Evolutionary conservation across 2,329 filamentous ascomycete species (phyloP), one percentile per base, ranked within the genome.

Genomic region (Juglanconis sp.): DNA sequence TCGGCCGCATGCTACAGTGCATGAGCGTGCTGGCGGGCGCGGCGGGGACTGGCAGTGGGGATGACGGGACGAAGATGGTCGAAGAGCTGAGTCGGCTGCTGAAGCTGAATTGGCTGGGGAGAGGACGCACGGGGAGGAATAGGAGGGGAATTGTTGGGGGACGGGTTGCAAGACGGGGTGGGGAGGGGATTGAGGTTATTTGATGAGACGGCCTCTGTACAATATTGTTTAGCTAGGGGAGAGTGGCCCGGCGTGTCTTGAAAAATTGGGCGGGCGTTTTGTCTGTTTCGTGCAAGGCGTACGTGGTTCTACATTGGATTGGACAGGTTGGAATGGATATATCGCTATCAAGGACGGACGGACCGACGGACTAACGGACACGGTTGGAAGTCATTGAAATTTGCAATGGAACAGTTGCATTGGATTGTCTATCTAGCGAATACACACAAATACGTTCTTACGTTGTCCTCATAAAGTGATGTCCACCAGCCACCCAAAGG

Each of bases 31-130:
- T 99, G 30, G 90, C 91, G 3, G 88, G 87, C 63, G 84, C 96
- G 11, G 88, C 79, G 30, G 71, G 69, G 50, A 66, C 65, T 47
- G 65, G 65, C 55, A 5, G 31, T 17, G 84, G 84, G 9, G 91
- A 96, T 65, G 86, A 89, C 42, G 82, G 85, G 1, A 91, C 94
- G 70, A 83, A 82, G 59, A 91, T 89, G 74, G 89, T 98, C 69
- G 89, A 94, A 63, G 85, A 93, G 69, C 78, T 99, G 64, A 92
- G 89, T 60, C 89, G 91, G 70, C 87, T 95, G 67, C 79, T 99
- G 63, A 99, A 98, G 76, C 86, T 97, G 68, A 99, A 99, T 73
- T 99, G 95, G 95, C 82, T 99, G 1, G 94, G 94, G 0, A 81
- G 95, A 51, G 94, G 94, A 0, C 79, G 95, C 40, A 98, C 92